phyloP scores from a whole-genome alignment of 352 stramenopile genomes.

The Thraustochytrium sp. region DNA sequence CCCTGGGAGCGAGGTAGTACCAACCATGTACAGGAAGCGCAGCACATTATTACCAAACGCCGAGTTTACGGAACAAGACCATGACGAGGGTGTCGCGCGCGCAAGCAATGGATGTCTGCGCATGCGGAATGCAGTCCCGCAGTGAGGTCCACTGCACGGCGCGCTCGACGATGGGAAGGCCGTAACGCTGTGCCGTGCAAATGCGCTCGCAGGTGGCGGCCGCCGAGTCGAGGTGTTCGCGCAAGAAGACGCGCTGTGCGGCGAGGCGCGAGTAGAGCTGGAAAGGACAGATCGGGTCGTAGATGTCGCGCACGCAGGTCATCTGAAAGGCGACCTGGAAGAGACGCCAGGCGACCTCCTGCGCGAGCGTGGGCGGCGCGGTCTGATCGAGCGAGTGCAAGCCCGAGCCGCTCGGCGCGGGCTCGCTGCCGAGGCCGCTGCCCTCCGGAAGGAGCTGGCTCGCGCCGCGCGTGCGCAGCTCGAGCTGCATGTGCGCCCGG shows the following conservation, averaged over 20 bases:
- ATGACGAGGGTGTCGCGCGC: slow-evolving; percentile 17
- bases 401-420: too few species aligned
- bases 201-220: not conserved
- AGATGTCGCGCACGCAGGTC: slow-evolving; percentile 1
- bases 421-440: too few species aligned
- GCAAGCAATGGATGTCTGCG: not conserved
- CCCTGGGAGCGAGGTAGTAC: too few species aligned
- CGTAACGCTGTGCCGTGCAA: not conserved
- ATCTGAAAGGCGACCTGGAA: slow-evolving; percentile 15
- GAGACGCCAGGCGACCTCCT: not conserved
- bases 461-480: not conserved
- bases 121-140: not conserved
- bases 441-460: too few species aligned
- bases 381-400: not conserved
- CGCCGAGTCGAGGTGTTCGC: not conserved
- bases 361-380: not conserved
- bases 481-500: slow-evolving; percentile 8
- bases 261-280: slow-evolving; percentile 10
- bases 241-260: not conserved
- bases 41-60: not conserved
- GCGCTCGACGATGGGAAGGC: not conserved
- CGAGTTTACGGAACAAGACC: not conserved
- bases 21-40: not conserved
- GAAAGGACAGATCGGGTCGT: slow-evolving; percentile 7
- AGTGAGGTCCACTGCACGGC: not conserved